Conservation (phyloP, 371 early-diverging fungal species). For the Saksenaea vasiformis region DNA sequence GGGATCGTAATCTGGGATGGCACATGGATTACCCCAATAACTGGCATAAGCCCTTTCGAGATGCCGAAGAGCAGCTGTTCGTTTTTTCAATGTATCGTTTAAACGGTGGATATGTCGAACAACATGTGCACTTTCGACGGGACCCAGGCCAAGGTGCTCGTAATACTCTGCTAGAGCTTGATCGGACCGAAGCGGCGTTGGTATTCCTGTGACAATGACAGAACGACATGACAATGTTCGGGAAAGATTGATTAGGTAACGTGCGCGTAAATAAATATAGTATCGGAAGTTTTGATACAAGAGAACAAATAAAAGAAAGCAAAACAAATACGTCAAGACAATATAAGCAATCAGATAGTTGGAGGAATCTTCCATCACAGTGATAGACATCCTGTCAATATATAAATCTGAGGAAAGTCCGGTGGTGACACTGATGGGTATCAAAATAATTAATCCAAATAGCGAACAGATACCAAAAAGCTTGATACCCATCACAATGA, state of each 20-base stretch:
- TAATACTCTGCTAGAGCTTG: slow-evolving; percentile 52
- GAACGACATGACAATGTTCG: slow-evolving; percentile 46
- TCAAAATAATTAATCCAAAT: slow-evolving; percentile 36
- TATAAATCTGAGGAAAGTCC: slow-evolving; percentile 9
- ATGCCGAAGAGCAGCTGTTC: slow-evolving; percentile 33
- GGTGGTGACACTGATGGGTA: slow-evolving; percentile 39
- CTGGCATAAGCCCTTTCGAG: slow-evolving; percentile 43
- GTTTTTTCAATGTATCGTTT: slow-evolving; percentile 28
- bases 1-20: slow-evolving; percentile 43
- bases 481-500: slow-evolving; percentile 46
- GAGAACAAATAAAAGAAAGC: slow-evolving; percentile 50
- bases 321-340: slow-evolving; percentile 57
- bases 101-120: slow-evolving; percentile 51
- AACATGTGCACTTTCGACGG: slow-evolving; percentile 56
- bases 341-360: slow-evolving; percentile 53
- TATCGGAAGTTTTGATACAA: slow-evolving; percentile 51
- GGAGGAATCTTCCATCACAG: slow-evolving; percentile 27
- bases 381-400: slow-evolving; percentile 33
- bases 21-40: slow-evolving; percentile 55
- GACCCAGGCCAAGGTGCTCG: slow-evolving; percentile 50
- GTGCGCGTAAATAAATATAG: slow-evolving; percentile 48
- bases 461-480: slow-evolving; percentile 42
- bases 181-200: slow-evolving; percentile 45
- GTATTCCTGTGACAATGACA: slow-evolving; percentile 61
- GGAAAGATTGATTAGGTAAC: slow-evolving; percentile 43